Percentiles rank a stretch among this genome's conserved stretches.
phyloP scores from a whole-genome alignment of 139 green algal species.

The Chlamydomonas sp. region DNA sequence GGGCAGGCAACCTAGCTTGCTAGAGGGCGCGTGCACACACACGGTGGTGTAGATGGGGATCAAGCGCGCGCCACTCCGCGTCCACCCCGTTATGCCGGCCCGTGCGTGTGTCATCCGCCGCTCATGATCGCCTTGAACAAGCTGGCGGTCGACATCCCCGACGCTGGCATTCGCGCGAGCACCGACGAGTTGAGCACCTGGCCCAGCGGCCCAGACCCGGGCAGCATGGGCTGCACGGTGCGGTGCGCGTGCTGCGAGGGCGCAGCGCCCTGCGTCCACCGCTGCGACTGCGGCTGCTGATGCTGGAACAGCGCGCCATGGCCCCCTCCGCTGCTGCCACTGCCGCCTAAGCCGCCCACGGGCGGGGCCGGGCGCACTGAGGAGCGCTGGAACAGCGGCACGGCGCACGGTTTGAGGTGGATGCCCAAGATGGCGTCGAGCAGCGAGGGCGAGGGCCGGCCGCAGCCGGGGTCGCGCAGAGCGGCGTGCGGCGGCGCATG shows the following conservation, averaged over 20 bases:
- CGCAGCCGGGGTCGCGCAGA: not conserved
- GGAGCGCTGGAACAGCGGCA: constrained; percentile 6
- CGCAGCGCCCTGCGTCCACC: not conserved
- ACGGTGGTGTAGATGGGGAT: no score
- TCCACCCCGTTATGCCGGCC: no score
- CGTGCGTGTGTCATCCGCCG: not conserved
- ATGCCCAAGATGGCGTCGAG: constrained; percentile 8
- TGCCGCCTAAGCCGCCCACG: not conserved
- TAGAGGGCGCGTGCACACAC: no score
- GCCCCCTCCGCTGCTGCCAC: not conserved
- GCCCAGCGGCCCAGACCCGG: not conserved
- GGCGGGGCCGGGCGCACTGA: not conserved
- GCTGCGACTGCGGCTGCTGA: not conserved
- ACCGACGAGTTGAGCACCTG: not conserved
- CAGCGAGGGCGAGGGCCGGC: not conserved
- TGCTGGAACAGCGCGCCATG: not conserved
- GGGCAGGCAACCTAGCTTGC: no score
- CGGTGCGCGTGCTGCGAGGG: not conserved
- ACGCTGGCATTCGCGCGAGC: constrained; percentile 8
- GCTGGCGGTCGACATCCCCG: constrained; percentile 1
- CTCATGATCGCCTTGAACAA: constrained; percentile 11
- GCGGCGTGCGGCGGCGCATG: no score
- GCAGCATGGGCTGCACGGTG: not conserved
- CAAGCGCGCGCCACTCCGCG: no score
- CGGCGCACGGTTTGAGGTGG: constrained; percentile 4